Evolutionary conservation across 2,329 filamentous ascomycete species (phyloP).

Genomic region (Fusarium drepaniforme): DNA sequence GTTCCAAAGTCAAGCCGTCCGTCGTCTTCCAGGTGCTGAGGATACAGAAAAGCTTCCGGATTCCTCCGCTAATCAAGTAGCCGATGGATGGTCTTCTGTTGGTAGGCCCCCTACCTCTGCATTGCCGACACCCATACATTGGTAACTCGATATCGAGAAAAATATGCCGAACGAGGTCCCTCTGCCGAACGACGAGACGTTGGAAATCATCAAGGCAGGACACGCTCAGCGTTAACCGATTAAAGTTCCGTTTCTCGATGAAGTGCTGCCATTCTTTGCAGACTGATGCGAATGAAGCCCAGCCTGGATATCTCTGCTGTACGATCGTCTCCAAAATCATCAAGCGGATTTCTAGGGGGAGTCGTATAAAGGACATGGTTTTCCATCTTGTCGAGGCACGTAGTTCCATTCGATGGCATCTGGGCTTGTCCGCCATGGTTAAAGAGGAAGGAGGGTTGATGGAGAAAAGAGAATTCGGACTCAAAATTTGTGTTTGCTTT

Average conservation of each 20-base stretch:
- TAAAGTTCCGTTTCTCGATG: slow-evolving; percentile 47
- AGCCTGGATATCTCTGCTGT: slow-evolving; percentile 46
- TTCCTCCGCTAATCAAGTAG: slow-evolving; percentile 32
- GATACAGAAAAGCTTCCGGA: slow-evolving; percentile 47
- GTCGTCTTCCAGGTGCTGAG: slow-evolving; percentile 46
- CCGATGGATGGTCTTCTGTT: not conserved
- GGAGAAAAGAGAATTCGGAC: not conserved
- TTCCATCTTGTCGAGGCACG: not conserved
- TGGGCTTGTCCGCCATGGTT: not conserved
- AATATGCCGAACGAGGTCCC: slow-evolving; percentile 45
- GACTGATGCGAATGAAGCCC: slow-evolving; percentile 49
- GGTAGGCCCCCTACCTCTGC: not conserved
- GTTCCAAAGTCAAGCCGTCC: slow-evolving; percentile 47
- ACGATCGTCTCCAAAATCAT: slow-evolving; percentile 46
- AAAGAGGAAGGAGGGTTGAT: not conserved
- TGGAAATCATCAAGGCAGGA: slow-evolving; percentile 43
- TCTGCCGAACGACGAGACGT: slow-evolving; percentile 22
- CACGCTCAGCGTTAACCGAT: slow-evolving; percentile 40
- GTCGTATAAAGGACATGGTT: not conserved
- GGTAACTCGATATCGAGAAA: slow-evolving; percentile 46
- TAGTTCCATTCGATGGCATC: not conserved
- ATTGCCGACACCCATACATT: slow-evolving; percentile 40
- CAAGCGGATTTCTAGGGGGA: slow-evolving; percentile 45
- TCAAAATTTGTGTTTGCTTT: not conserved
- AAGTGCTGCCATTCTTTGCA: slow-evolving; percentile 51